A percentile compares a stretch with the other conserved stretches of the same genome.
Conservation (phyloP, 2,329 filamentous ascomycete genomes). For the Xylogone sp. region DNA sequence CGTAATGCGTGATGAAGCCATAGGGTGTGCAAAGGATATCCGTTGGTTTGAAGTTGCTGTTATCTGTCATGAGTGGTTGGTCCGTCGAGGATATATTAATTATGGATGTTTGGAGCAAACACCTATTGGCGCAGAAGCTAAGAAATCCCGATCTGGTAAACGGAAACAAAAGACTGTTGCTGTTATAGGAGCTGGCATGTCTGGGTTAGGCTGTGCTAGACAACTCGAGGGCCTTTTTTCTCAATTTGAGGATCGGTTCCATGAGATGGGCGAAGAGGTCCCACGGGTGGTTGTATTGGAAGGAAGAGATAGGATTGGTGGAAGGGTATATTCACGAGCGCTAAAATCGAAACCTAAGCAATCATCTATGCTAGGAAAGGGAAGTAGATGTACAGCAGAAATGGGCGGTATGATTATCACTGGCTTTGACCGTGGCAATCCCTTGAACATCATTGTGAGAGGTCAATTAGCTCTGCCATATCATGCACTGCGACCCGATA, state of each 20-base stretch:
- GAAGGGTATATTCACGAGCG: slow-evolving; percentile 82
- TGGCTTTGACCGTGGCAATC: slow-evolving; percentile 93
- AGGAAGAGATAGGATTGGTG: slow-evolving; percentile 81
- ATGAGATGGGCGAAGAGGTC: slow-evolving; percentile 59
- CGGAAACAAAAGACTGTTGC: slow-evolving; percentile 68
- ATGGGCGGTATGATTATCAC: slow-evolving; percentile 99
- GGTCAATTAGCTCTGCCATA: slow-evolving; percentile 87
- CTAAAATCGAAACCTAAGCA: slow-evolving; percentile 57
- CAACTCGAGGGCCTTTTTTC: slow-evolving; percentile 83
- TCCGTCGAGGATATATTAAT: slow-evolving; percentile 91
- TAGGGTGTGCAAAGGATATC: slow-evolving; percentile 82
- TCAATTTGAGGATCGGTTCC: slow-evolving; percentile 70
- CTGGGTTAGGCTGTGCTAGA: slow-evolving; percentile 85
- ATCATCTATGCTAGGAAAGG: slow-evolving; percentile 48
- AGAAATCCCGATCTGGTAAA: slow-evolving; percentile 33
- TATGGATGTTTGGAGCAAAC: slow-evolving; percentile 81
- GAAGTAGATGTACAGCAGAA: slow-evolving; percentile 74
- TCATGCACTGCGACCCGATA: slow-evolving; percentile 73
- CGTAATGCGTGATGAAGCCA: slow-evolving; percentile 79
- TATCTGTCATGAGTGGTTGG: slow-evolving; percentile 88
- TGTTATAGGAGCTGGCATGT: slow-evolving; percentile 90
- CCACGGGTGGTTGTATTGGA: slow-evolving; percentile 81
- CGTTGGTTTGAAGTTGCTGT: slow-evolving; percentile 88
- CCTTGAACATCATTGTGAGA: slow-evolving; percentile 84
- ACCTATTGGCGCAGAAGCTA: slow-evolving; percentile 30